A percentile compares a stretch with the other conserved stretches of the same genome.
Conservation (phyloP, 768 basidiomycete species). For the Gymnopilus dilepis region DNA sequence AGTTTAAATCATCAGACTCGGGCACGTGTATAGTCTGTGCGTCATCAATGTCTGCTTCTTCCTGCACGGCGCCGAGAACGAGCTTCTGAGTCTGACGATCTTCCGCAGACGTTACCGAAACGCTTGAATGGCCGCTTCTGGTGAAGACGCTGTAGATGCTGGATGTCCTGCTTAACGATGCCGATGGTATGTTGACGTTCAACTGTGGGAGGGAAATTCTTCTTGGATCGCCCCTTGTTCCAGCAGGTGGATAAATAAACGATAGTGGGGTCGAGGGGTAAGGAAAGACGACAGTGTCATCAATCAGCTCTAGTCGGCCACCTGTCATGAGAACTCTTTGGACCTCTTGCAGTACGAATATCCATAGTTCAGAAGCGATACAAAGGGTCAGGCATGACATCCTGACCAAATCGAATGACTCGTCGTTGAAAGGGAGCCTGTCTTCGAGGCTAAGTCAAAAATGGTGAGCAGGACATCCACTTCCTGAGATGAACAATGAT, state of each 20-base stretch:
- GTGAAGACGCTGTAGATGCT: conserved; percentile 23
- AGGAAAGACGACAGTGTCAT: conserved; percentile 70
- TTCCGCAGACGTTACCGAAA: conserved; percentile 29
- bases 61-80: conserved; percentile 28
- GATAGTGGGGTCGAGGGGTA: conserved; percentile 39
- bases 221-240: conserved; percentile 1
- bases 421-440: conserved; percentile 62
- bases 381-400: conserved; percentile 71
- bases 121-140: background rate
- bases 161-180: conserved; percentile 32
- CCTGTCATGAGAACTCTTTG: conserved; percentile 62
- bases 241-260: conserved; percentile 3
- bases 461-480: background rate
- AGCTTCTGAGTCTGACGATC: conserved; percentile 28
- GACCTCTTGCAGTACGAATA: conserved; percentile 61
- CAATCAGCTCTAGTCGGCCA: conserved; percentile 73
- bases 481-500: too few species aligned
- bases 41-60: conserved; percentile 36
- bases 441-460: conserved; percentile 51
- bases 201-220: conserved; percentile 26
- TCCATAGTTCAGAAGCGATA: conserved; percentile 65
- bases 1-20: background rate
- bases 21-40: conserved; percentile 25
- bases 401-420: conserved; percentile 71
- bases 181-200: conserved; percentile 31